A percentile compares a stretch with the other conserved stretches of the same genome.
Evolutionary conservation across 345 rosid genomes (phyloP).

Genomic region (Arabis alpina): DNA sequence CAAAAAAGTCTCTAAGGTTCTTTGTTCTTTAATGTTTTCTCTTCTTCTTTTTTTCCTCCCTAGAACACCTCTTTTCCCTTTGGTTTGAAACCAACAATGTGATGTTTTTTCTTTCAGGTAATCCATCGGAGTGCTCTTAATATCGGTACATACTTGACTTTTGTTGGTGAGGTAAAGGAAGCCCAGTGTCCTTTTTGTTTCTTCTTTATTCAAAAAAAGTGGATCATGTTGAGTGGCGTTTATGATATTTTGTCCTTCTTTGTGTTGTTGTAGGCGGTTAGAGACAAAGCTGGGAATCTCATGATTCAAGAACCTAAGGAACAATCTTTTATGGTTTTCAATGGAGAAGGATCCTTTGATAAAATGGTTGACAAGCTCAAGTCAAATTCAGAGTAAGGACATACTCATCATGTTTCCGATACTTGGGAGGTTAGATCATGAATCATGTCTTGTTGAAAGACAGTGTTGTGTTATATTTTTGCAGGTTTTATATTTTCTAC

Average conservation of each 20-base stretch:
- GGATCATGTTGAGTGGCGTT: not conserved
- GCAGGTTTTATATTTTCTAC: conserved; percentile 1
- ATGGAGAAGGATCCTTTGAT: conserved; percentile 19
- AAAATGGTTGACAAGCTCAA: no score
- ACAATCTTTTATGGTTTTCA: not conserved
- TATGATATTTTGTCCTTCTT: not conserved
- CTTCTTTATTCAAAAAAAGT: not conserved
- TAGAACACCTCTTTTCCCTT: not conserved
- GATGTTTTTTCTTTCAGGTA: not conserved
- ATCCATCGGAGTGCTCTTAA: not conserved
- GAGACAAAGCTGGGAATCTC: conserved; percentile 25
- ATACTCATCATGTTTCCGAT: not conserved
- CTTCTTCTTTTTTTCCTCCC: not conserved
- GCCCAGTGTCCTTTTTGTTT: not conserved
- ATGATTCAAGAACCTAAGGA: conserved; percentile 13
- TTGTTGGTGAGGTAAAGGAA: no score
- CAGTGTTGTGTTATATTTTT: not conserved
- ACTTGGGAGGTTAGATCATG: not conserved
- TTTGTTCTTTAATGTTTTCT: not conserved
- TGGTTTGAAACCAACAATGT: not conserved
- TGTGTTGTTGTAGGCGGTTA: conserved; percentile 23
- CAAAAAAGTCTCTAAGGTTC: conserved; percentile 11
- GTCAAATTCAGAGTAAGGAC: no score
- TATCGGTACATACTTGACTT: conserved; percentile 13
- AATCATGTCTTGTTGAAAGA: not conserved